Evolutionary conservation across 192 early-diverging fungal genomes (phyloP), one percentile per base, ranked within the genome.

Genomic region (Coemansia sp.): DNA sequence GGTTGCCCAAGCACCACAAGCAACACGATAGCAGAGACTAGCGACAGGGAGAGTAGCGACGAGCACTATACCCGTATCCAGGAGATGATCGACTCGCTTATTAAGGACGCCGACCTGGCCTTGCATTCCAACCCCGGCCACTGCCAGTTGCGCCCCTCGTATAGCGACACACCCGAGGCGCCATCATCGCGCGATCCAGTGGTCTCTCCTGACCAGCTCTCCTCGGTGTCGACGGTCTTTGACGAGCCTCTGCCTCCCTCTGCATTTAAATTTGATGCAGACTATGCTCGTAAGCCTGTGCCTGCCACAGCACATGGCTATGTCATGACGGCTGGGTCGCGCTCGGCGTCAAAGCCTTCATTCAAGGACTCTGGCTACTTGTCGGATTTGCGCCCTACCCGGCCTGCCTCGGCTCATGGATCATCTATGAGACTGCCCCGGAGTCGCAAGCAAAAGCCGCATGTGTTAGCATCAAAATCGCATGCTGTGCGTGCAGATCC

Each of bases 71-170:
- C 74, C 35, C 79, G 79, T 39, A 75, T 82, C 21, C 74, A 75
- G 24, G 65, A 76, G 51, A 82, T 82, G 79, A 76, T 82, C 21
- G 63, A 72, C 66, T 73, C 73, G 39, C 62, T 82, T 42, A 82
- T 82, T 48, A 76, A 76, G 43, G 79, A 82, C 24, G 79, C 79
- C 3, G 65, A 66, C 45, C 67, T 64, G 26, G 79, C 79, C 16
- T 70, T 82, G 59, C 53, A 67, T 14, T 71, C 71, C 20, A 74
- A 50, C 26, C 77, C 76, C 13, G 53, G 24, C 11, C 61, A 38
- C 21, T 42, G 53, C 43, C 63, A 40, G 7, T 62, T 40, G 31
- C 59, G 48, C 9, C n/a, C 51, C 39, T 43, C 31, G 21, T 45
- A 46, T 3, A 60, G 57, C 16, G 67, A 65, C 28, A 59, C 43